Percentiles rank a stretch among this genome's conserved stretches.
phyloP scores from a whole-genome alignment of 805 yeast species.

The Myxozyma vanderwaltii region DNA sequence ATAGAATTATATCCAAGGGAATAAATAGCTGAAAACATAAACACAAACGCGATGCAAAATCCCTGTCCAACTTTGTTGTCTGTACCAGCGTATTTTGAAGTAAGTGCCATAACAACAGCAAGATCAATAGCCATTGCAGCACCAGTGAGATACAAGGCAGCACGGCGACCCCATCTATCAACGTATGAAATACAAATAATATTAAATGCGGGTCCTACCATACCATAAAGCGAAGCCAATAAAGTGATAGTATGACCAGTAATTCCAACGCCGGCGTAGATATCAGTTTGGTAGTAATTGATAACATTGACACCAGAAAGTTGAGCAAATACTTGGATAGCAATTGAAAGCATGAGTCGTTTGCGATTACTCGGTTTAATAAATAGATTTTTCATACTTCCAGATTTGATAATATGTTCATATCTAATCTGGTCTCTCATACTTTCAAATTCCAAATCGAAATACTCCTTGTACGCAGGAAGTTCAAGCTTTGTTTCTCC shows the following conservation, averaged over 20 bases:
- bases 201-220: constrained; percentile 22
- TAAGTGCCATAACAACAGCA: constrained; percentile 15
- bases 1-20: constrained; percentile 45
- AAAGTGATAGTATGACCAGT: constrained; percentile 34
- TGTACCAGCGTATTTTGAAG: constrained; percentile 30
- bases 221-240: constrained; percentile 22
- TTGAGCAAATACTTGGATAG: constrained; percentile 45
- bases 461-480: background rate
- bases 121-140: constrained; percentile 17
- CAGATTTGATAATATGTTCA: constrained; percentile 10
- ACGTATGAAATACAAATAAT: constrained; percentile 23
- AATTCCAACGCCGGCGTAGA: constrained; percentile 46
- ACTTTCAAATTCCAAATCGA: constrained; percentile 7
- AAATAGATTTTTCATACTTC: constrained; percentile 8
- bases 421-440: constrained; percentile 20
- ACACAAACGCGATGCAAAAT: constrained; percentile 39
- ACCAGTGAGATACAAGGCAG: constrained; percentile 18
- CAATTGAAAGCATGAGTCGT: constrained; percentile 61
- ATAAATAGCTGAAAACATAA: constrained; percentile 40
- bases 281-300: constrained; percentile 49
- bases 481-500: constrained; percentile 14
- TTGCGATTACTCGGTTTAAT: constrained; percentile 15
- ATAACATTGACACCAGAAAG: constrained; percentile 26
- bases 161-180: constrained; percentile 31
- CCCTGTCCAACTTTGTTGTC: constrained; percentile 36